phyloP scores from a whole-genome alignment of 768 basidiomycete genomes.

The Auriculariales sp. region DNA sequence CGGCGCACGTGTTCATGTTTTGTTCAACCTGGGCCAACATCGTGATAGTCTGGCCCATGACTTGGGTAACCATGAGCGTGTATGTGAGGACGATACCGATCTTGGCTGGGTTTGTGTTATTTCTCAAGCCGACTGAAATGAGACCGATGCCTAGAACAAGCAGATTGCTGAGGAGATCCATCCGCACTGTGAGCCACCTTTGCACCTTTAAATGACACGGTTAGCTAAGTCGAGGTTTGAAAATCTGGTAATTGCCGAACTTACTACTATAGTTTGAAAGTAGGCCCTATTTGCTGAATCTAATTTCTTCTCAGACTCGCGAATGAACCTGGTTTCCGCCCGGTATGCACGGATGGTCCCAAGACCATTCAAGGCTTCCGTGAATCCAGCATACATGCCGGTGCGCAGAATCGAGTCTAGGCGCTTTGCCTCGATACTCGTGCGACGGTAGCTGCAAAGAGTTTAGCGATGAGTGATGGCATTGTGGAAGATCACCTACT shows the following conservation, averaged over 20 bases:
- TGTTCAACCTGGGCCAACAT: slow-evolving; percentile 39
- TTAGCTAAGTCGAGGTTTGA: not conserved
- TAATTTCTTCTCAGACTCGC: slow-evolving; percentile 34
- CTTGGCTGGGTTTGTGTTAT: slow-evolving; percentile 40
- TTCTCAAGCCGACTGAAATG: slow-evolving; percentile 49
- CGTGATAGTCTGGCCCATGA: not conserved
- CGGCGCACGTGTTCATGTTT: slow-evolving; percentile 42
- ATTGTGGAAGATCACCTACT: not conserved
- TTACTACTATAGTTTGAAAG: too few relatives aligned
- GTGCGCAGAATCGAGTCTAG: slow-evolving; percentile 50
- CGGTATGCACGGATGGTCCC: slow-evolving; percentile 49
- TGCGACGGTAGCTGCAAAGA: slow-evolving; percentile 16
- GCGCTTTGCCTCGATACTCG: slow-evolving; percentile 53
- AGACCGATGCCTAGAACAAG: slow-evolving; percentile 55
- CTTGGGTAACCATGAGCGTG: slow-evolving; percentile 15
- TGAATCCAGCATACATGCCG: slow-evolving; percentile 26
- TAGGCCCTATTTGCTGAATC: slow-evolving; percentile 45
- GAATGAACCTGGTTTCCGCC: slow-evolving; percentile 33
- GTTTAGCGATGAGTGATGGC: not conserved
- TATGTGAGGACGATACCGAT: slow-evolving; percentile 52
- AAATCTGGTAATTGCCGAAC: too few relatives aligned
- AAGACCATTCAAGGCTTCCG: slow-evolving; percentile 49
- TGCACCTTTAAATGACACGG: slow-evolving; percentile 11
- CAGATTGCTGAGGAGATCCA: slow-evolving; percentile 53
- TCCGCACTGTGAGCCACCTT: slow-evolving; percentile 41